Percentiles rank a stretch among this genome's conserved stretches.
phyloP scores from a whole-genome alignment of 2,329 filamentous ascomycete species.

The Sordariomycetes sp. region DNA sequence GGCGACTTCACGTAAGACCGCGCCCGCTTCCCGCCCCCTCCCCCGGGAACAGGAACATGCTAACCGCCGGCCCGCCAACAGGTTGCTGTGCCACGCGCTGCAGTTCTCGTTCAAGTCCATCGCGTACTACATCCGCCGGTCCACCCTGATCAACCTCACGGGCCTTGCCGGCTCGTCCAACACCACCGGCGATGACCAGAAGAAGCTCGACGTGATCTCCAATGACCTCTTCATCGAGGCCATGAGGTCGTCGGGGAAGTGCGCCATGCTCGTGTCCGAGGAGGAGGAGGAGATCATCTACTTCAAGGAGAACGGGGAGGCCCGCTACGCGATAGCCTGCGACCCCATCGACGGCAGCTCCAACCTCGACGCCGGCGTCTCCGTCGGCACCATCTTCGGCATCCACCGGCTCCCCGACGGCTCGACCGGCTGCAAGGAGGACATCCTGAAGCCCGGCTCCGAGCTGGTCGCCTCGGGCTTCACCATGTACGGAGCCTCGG shows the following conservation, averaged over 20 bases:
- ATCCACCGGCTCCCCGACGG: slow-evolving; percentile 82
- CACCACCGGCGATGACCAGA: slow-evolving; percentile 93
- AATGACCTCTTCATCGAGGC: slow-evolving; percentile 96
- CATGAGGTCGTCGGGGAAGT: slow-evolving; percentile 88
- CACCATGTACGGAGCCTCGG: slow-evolving; percentile 98
- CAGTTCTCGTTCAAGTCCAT: slow-evolving; percentile 99
- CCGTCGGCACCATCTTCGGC: slow-evolving; percentile 93
- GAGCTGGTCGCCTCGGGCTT: slow-evolving; percentile 94
- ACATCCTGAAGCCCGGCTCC: slow-evolving; percentile 80
- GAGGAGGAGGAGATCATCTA: slow-evolving; percentile 90
- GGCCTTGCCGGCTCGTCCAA: slow-evolving; percentile 93
- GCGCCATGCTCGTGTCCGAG: slow-evolving; percentile 89
- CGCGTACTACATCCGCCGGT: slow-evolving; percentile 96
- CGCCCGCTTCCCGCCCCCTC: background rate
- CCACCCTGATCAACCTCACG: slow-evolving; percentile 88
- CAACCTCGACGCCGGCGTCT: slow-evolving; percentile 95
- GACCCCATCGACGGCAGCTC: slow-evolving; percentile 97
- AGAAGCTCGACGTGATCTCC: slow-evolving; percentile 98
- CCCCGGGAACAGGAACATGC: background rate
- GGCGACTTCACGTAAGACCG: slow-evolving; percentile 91
- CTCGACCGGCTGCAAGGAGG: slow-evolving; percentile 65
- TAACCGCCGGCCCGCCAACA: slow-evolving; percentile 22
- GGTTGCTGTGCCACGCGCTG: slow-evolving; percentile 89
- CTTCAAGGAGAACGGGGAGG: slow-evolving; percentile 65
- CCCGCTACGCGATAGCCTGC: slow-evolving; percentile 91